These are phyloP conservation scores for Alternaria triticina DNA, from an alignment of 2,329 filamentous ascomycete genomes.

Conservation along the genomic window DNA sequence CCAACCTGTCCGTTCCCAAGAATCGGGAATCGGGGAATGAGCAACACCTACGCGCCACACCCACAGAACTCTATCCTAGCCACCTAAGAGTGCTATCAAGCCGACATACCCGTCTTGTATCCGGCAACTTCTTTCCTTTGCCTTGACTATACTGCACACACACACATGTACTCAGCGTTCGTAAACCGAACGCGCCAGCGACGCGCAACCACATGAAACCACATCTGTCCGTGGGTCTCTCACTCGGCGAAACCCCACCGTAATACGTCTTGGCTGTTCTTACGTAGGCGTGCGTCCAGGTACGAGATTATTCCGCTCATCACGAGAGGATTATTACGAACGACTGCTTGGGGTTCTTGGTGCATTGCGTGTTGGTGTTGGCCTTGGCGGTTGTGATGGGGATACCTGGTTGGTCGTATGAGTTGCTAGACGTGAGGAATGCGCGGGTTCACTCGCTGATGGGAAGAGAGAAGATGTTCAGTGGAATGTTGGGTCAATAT, in stretches of 20 bases:
- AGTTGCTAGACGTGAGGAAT: neutral
- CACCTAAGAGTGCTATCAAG: neutral
- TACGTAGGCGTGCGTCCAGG: neutral
- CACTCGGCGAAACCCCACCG: neutral
- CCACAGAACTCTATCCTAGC: neutral
- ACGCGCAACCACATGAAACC: neutral
- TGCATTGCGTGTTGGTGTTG: neutral
- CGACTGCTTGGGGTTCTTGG: neutral
- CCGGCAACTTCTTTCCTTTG: neutral
- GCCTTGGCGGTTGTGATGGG: neutral
- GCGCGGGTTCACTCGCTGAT: neutral
- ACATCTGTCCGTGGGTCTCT: neutral
- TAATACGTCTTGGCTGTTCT: neutral
- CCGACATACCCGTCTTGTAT: slow-evolving; percentile 10
- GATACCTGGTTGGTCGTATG: neutral
- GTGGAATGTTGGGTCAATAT: no score
- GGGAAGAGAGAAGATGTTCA: neutral
- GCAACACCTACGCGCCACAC: neutral
- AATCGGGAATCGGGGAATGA: neutral
- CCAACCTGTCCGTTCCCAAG: neutral
- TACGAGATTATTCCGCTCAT: neutral
- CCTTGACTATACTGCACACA: neutral
- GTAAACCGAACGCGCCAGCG: neutral
- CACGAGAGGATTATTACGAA: neutral
- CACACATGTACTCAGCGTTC: neutral